Conservation (phyloP, 2,329 filamentous ascomycete species). For the Verticillium alfalfae region DNA sequence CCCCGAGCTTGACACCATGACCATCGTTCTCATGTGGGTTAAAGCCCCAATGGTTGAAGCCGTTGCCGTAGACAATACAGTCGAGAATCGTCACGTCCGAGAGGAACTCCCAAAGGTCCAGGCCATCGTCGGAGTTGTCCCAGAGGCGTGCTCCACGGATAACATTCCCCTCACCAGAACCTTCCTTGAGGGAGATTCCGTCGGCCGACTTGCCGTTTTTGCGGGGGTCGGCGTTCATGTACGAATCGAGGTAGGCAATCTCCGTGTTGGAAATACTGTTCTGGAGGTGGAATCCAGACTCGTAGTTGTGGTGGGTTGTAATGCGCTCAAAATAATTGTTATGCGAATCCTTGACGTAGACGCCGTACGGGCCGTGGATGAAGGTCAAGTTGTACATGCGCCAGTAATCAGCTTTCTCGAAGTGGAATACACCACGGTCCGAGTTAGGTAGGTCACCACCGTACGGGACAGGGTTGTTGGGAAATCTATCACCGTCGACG, state of each 20-base stretch:
- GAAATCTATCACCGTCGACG: slow-evolving; percentile 35
- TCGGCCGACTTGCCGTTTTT: slow-evolving; percentile 41
- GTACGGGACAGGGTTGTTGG: slow-evolving; percentile 32
- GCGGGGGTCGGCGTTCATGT: slow-evolving; percentile 31
- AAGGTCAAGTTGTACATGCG: slow-evolving; percentile 31
- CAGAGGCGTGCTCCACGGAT: slow-evolving; percentile 33
- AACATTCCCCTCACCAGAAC: slow-evolving; percentile 34
- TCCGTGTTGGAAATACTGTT: slow-evolving; percentile 19
- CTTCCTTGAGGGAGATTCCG: slow-evolving; percentile 36
- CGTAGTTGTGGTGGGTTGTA: slow-evolving; percentile 27
- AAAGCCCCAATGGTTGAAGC: slow-evolving; percentile 38
- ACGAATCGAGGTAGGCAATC: slow-evolving; percentile 29
- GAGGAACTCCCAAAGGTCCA: slow-evolving; percentile 32
- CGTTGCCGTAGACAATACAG: slow-evolving; percentile 38
- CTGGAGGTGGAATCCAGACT: slow-evolving; percentile 29
- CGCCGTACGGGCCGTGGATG: slow-evolving; percentile 27
- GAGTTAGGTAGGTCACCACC: slow-evolving; percentile 28
- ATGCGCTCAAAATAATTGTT: slow-evolving; percentile 29
- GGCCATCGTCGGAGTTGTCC: slow-evolving; percentile 39
- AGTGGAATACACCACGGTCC: slow-evolving; percentile 40
- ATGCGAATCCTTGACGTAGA: slow-evolving; percentile 26
- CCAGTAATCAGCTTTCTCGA: slow-evolving; percentile 25
- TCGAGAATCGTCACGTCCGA: slow-evolving; percentile 36
- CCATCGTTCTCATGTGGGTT: slow-evolving; percentile 34
- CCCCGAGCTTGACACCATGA: slow-evolving; percentile 43